Base-by-base conservation (phyloP, 345 rosid genomes). In the Lepidium aucheri region DNA sequence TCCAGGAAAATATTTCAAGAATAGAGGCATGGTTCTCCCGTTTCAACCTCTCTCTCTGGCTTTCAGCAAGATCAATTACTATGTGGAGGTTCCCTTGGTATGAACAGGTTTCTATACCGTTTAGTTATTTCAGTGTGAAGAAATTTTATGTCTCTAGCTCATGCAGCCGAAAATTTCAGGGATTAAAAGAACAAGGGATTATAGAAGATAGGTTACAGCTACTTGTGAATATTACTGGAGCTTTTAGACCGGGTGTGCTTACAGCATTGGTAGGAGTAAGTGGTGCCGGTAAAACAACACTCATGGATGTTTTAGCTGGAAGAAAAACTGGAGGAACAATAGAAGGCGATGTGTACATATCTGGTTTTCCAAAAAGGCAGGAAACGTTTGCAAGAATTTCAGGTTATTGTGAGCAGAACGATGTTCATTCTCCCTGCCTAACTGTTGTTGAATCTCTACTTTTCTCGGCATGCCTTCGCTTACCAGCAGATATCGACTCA, bases 281-380 rank as follows among this genome's bases (percentile, higher is more conserved):
- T 74, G 97, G 99, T 68, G 99, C 97, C 1, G 99, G 99, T 32
- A 94, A 90, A 76, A 94, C 99, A 44, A 94, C 99, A 17, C 99
- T 94, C 63, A 94, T 94, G 99, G 99, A 90, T 80, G 99, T 90
- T 73, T 81, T 94, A 80, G 94, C 97, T 17, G 99, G 99, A 60
- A 82, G 99, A 66, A 94, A 94, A 82, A 94, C 96, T 41, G 99
- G 97, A 45, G 97, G 99, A 63, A 18, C 79, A 45, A 85, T 90
- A 38, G 96, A 90, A 83, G 99, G 99, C 63, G 79, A 69, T 76
- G 82, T 90, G 74, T 54, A 81, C 73, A 77, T 94, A 78, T 88
- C 97, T 11, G 97, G 99, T 62, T 90, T 82, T 74, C 96, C 91
- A 8, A 94, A 90, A 79, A 85, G 76, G 69, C 97, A 94, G 73